Evolutionary conservation across 352 stramenopile species (phyloP), one percentile per base, ranked within the genome.

Genomic region (Globisporangium echinulatum): DNA sequence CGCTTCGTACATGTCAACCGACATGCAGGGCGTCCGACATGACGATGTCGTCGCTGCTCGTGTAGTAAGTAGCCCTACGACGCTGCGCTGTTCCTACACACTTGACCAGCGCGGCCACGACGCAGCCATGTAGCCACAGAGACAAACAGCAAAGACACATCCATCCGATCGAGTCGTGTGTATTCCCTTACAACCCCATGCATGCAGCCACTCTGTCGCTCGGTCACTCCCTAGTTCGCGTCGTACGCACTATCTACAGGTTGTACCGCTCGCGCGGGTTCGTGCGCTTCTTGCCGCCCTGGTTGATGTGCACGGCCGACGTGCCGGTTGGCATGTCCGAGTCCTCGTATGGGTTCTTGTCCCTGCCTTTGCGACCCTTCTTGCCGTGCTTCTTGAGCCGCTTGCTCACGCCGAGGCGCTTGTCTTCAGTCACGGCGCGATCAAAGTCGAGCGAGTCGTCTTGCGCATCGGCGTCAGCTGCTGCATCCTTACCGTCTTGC

Each of bases 311-410:
- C 49, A 88, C 70, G 47, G 68, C 74, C 17, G 63, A 58, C 37
- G 71, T 44, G n/a, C 72, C 75, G 42, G 62, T 68, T 42, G 82
- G 79, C 50, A 92, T 38, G 56, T 96, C 85, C 49, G 78, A 85
- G 66, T 96, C 85, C 64, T 94, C 88, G 72, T 99, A 99, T 43
- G 97, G 97, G 73, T 98, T 98, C 69, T 98, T 98, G 59, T 99
- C 95, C 40, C 96, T 80, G 15, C 91, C 75, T 74, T 99, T 99
- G 14, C 90, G 81, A 42, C 92, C 92, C 71, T 99, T 99, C 60
- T 98, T 97, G 9, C 96, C 97, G 75, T 97, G 97, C 58, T 94
- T 92, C 65, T 97, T 94, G 58, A 95, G 64, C 3, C 85, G 73
- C 69, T 95, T 95, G 70, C 83, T 93, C 42, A 84, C 56, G 0